A percentile compares a stretch with the other conserved stretches of the same genome.
These are phyloP conservation scores for Evernia prunastri DNA, from an alignment of 495 filamentous ascomycete species.

Conservation along the genomic window DNA sequence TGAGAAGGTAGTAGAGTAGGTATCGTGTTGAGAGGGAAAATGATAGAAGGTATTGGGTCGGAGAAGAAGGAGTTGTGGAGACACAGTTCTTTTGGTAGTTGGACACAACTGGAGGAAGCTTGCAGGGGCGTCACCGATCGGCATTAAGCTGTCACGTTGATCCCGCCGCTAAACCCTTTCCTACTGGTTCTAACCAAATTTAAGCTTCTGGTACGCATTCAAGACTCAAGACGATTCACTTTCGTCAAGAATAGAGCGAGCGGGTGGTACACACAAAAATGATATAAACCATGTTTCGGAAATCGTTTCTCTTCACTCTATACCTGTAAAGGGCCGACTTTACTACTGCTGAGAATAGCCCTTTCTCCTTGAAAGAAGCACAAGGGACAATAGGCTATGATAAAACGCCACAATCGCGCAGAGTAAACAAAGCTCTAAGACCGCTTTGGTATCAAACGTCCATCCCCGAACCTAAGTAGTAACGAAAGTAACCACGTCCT, in stretches of 20 bases:
- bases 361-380: background rate
- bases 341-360: background rate
- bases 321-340: background rate
- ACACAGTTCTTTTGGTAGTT: no score
- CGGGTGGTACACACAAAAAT: background rate
- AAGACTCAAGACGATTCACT: background rate
- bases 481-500: background rate
- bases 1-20: background rate
- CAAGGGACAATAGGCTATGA: background rate
- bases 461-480: background rate
- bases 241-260: background rate
- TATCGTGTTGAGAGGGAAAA: background rate
- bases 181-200: background rate
- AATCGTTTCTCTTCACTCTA: background rate
- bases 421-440: background rate
- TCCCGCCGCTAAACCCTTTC: conserved; percentile 1
- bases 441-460: background rate
- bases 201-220: background rate
- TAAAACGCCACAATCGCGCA: background rate
- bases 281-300: background rate
- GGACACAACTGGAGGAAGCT: conserved; percentile 9
- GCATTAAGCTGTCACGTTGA: conserved; percentile 6
- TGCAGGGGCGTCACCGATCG: conserved; percentile 7
- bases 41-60: background rate
- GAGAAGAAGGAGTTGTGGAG: background rate